Percentiles rank a stretch among this genome's conserved stretches.
Evolutionary conservation across 306 rosid species (phyloP).

Genomic region (Chamaecrista fasciculata): DNA sequence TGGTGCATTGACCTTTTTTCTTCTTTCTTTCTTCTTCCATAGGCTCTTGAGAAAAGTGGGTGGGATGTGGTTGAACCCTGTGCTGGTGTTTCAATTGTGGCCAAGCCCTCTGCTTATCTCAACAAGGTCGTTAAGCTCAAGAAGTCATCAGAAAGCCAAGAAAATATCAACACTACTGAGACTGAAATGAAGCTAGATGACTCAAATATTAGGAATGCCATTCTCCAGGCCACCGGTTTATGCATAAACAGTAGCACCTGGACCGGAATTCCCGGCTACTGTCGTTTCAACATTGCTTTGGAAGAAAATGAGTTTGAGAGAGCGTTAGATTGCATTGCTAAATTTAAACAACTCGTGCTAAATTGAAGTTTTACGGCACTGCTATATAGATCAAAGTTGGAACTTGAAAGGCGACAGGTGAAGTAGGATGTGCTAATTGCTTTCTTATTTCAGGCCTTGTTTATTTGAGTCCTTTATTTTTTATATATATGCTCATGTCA

Average conservation of each 20-base stretch:
- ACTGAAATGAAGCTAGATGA: conserved; percentile 56
- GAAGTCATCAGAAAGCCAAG: conserved; percentile 26
- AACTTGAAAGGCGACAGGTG: not conserved
- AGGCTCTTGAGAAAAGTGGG: conserved; percentile 71
- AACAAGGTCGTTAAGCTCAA: conserved; percentile 54
- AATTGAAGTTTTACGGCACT: conserved; percentile 24
- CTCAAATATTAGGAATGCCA: conserved; percentile 67
- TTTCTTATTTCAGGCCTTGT: not conserved
- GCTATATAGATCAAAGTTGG: not conserved
- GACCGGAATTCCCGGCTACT: conserved; percentile 96
- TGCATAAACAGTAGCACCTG: conserved; percentile 91
- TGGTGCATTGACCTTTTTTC: not conserved
- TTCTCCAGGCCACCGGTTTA: conserved; percentile 69
- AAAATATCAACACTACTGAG: conserved; percentile 28
- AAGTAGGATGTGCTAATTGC: not conserved
- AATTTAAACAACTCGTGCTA: conserved; percentile 44
- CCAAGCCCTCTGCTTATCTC: conserved; percentile 79
- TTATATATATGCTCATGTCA: not conserved
- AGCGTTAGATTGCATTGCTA: conserved; percentile 72
- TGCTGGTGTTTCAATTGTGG: conserved; percentile 90
- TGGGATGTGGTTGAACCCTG: conserved; percentile 83
- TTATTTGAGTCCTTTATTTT: not conserved
- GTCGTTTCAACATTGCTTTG: conserved; percentile 78
- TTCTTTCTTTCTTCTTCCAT: conserved; percentile 7
- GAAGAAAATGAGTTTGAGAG: conserved; percentile 69